Base-by-base conservation (phyloP, 768 basidiomycete genomes). In the Tylopilus plumbeoviolaceoides region DNA sequence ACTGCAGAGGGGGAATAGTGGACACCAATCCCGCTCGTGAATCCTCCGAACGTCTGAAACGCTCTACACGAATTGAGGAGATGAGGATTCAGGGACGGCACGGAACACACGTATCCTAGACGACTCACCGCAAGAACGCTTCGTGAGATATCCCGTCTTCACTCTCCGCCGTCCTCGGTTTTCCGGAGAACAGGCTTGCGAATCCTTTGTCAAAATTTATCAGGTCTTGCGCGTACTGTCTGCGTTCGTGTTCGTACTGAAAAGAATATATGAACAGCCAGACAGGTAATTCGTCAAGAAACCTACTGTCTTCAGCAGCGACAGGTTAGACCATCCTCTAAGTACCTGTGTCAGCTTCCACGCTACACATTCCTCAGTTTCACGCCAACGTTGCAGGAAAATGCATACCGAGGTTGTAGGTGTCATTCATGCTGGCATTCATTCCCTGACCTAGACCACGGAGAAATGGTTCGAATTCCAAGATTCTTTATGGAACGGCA, bases 371-470 rank as follows among this genome's bases (percentile, higher is more conserved):
- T 9, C 12, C 9, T 86, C 79, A 85, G 80, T 15, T 77, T 23
- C 78, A 63, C 80, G 5, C 78, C 9, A 20, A 12, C 14, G 7
- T 49, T 3, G 10, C 4, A 17, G 3, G 27, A 6, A 39, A 10
- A 38, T 6, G 53, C 68, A 40, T 54, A 78, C 83, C 78, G 21
- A 89, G 75, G 60, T 89, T 89, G 56, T 86, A 86, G 17, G 82
- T 77, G 61, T 89, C 87, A 45, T 81, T 82, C 82, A 88, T 87
- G 55, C 83, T 82, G 8, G 85, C 86, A 59, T 87, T 87, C 85
- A 87, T 84, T 11, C 85, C 87, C 64, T 89, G 87, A 14, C 86
- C 82, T 83, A 30, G 28, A 55, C 10, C 46, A n/a, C 0, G 17
- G 6, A 46, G 39, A 20, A 51, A 33, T 41, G 18, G 27, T 42